These are phyloP conservation scores for Penicillium hordei DNA, from an alignment of 2,329 filamentous ascomycete species.

Conservation along the genomic window DNA sequence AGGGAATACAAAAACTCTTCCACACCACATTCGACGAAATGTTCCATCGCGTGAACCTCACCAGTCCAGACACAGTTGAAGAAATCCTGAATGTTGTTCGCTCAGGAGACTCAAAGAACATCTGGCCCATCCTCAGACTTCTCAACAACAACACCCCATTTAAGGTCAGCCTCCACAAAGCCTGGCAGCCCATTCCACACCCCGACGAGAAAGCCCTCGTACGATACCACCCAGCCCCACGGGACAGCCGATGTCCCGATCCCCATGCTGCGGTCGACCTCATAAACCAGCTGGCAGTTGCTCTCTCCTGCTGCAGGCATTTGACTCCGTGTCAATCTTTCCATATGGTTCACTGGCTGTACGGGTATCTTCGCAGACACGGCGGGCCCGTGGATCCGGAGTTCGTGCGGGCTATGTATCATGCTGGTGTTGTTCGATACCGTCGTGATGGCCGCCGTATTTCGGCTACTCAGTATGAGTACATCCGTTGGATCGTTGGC, in stretches of 20 bases:
- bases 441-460: slow-evolving; percentile 40
- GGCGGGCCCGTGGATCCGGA: slow-evolving; percentile 44
- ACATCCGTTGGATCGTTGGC: slow-evolving; percentile 46
- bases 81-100: slow-evolving; percentile 33
- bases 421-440: slow-evolving; percentile 49
- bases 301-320: slow-evolving; percentile 41
- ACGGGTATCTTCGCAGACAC: slow-evolving; percentile 45
- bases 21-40: slow-evolving; percentile 32
- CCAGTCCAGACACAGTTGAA: slow-evolving; percentile 32
- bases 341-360: slow-evolving; percentile 50
- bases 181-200: slow-evolving; percentile 28
- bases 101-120: slow-evolving; percentile 28
- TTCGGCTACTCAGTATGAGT: slow-evolving; percentile 39
- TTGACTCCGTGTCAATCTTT: slow-evolving; percentile 45
- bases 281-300: slow-evolving; percentile 47
- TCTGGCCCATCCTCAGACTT: slow-evolving; percentile 35
- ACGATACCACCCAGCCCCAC: slow-evolving; percentile 25
- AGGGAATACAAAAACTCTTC: slow-evolving; percentile 28
- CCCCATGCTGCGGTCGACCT: slow-evolving; percentile 43
- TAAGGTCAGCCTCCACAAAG: slow-evolving; percentile 38
- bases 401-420: slow-evolving; percentile 52
- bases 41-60: slow-evolving; percentile 36
- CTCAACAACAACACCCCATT: slow-evolving; percentile 40
- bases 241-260: slow-evolving; percentile 28
- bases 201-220: slow-evolving; percentile 28